These are phyloP conservation scores for Populus hybrid DNA, from an alignment of 441 rosid genomes.

Conservation along the genomic window DNA sequence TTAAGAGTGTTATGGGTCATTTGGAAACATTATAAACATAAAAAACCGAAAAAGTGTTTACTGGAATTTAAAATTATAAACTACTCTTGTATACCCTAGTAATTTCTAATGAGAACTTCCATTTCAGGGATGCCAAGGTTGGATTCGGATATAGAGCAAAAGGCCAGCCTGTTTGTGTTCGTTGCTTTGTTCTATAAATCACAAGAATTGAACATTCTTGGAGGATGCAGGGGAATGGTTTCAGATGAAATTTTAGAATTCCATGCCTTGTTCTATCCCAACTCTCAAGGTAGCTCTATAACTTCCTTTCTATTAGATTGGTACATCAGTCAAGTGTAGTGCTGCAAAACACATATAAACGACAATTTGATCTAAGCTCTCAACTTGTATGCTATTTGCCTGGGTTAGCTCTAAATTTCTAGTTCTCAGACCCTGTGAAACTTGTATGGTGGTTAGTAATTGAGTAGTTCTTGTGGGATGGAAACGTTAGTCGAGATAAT, in stretches of 20 bases:
- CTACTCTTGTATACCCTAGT: not conserved
- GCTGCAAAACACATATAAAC: not conserved
- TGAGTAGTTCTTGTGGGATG: too few relatives aligned
- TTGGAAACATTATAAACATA: not conserved
- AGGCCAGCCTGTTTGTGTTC: not conserved
- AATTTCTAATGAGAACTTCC: not conserved
- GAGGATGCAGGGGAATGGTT: not conserved
- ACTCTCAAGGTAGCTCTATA: not conserved
- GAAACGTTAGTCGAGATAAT: too few relatives aligned
- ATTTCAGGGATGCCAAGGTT: not conserved
- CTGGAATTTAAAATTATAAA: not conserved
- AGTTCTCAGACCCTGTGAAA: too few relatives aligned
- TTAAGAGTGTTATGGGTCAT: not conserved
- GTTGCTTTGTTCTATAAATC: not conserved
- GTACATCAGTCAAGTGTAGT: not conserved
- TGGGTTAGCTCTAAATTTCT: too few relatives aligned
- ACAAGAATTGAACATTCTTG: not conserved
- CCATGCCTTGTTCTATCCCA: not conserved
- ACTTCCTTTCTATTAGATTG: not conserved
- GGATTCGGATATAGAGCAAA: not conserved
- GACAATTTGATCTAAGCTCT: not conserved
- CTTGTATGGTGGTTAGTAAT: too few relatives aligned
- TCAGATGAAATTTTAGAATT: not conserved
- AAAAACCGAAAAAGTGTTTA: too few relatives aligned
- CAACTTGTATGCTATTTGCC: too few relatives aligned